A percentile compares a stretch with the other conserved stretches of the same genome.
Conservation (phyloP, 1,139 yeast genomes). For the Geotrichum carabidarum region DNA sequence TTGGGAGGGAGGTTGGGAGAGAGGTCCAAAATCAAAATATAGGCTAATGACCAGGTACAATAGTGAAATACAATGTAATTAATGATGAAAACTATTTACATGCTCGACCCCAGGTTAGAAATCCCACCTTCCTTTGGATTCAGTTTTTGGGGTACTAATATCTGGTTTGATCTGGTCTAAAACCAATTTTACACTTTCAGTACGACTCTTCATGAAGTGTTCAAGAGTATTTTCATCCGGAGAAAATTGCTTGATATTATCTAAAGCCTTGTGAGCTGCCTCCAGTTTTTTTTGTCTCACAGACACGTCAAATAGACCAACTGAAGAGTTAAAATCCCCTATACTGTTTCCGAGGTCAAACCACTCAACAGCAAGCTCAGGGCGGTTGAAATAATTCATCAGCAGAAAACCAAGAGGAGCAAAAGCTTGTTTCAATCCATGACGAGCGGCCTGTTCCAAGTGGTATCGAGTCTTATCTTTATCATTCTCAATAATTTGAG, state of each 20-base stretch:
- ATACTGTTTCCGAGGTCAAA: slow-evolving; percentile 73
- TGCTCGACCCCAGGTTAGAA: neutral
- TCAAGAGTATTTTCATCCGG: slow-evolving; percentile 11
- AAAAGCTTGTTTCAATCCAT: slow-evolving; percentile 73
- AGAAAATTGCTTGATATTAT: slow-evolving; percentile 6
- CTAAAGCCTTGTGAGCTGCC: slow-evolving; percentile 7
- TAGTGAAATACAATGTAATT: neutral
- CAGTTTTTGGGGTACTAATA: neutral
- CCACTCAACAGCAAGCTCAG: slow-evolving; percentile 73
- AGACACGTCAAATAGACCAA: slow-evolving; percentile 66
- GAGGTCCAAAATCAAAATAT: neutral
- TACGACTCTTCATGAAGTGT: slow-evolving; percentile 12
- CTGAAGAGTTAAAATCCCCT: slow-evolving; percentile 52
- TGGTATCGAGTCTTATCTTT: slow-evolving; percentile 51
- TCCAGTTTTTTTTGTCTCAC: slow-evolving; percentile 1
- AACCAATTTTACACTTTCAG: neutral
- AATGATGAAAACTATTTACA: too few species aligned
- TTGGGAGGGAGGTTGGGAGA: neutral
- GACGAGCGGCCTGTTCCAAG: slow-evolving; percentile 67
- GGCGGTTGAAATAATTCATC: slow-evolving; percentile 40
- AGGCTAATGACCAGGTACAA: too few species aligned
- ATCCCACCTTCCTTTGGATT: slow-evolving; percentile 13
- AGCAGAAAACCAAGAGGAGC: slow-evolving; percentile 74
- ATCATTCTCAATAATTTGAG: slow-evolving; percentile 50
- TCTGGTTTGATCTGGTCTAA: neutral